Conservation (phyloP, 176 grass and related monocot species). For the Panicum miliaceum region DNA sequence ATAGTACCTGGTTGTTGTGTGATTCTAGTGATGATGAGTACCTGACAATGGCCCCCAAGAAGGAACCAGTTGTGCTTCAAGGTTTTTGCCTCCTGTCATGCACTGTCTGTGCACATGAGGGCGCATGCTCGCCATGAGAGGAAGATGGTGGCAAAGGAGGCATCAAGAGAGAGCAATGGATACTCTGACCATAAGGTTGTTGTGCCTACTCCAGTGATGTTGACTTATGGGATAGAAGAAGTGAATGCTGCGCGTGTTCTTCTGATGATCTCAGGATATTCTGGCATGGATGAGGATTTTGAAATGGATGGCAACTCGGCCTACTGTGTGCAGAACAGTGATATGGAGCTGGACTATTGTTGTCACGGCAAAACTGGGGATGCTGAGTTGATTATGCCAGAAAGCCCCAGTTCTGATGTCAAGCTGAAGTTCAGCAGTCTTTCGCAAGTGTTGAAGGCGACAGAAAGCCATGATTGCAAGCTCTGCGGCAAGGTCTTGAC, state of each 20-base stretch:
- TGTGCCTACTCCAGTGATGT: not conserved
- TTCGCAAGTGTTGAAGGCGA: slow-evolving; percentile 29
- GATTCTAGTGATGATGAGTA: slow-evolving; percentile 38
- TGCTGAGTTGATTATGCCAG: slow-evolving; percentile 32
- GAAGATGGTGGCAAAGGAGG: slow-evolving; percentile 18
- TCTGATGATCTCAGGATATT: slow-evolving; percentile 49
- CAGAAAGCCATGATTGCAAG: slow-evolving; percentile 28
- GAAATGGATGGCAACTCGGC: not conserved
- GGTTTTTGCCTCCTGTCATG: slow-evolving; percentile 17
- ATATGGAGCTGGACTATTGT: slow-evolving; percentile 17
- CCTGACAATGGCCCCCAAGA: slow-evolving; percentile 25
- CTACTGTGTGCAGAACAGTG: not conserved
- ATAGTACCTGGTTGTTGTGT: not conserved
- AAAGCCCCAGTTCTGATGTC: slow-evolving; percentile 28
- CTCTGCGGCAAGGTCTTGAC: slow-evolving; percentile 46
- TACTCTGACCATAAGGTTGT: not conserved
- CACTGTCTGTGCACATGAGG: slow-evolving; percentile 41
- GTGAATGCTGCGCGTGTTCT: slow-evolving; percentile 45
- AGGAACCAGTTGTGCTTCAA: slow-evolving; percentile 46
- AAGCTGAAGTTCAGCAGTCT: slow-evolving; percentile 41
- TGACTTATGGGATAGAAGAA: slow-evolving; percentile 40
- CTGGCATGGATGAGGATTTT: slow-evolving; percentile 19
- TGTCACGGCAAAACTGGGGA: not conserved
- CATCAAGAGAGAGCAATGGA: slow-evolving; percentile 14
- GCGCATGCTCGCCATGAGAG: not conserved